Evolutionary conservation across 805 yeast species (phyloP).

Genomic region (Monosporozyma aerobia): DNA sequence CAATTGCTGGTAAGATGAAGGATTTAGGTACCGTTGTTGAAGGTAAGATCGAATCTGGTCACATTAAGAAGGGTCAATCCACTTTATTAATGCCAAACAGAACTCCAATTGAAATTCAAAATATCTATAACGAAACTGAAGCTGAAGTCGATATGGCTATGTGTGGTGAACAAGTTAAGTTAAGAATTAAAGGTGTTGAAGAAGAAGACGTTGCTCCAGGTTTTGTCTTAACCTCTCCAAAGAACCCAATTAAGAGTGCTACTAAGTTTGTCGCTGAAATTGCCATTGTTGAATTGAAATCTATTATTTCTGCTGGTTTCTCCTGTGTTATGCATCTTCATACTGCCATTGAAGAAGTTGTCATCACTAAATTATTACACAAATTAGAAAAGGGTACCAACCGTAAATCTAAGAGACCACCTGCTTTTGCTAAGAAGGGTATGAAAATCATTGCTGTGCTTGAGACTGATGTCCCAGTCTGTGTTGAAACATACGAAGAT

Average conservation of each 20-base stretch:
- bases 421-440: constrained; percentile 97
- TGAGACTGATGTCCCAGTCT: constrained; percentile 78
- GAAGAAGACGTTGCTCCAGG: constrained; percentile 94
- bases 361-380: constrained; percentile 72
- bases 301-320: constrained; percentile 89
- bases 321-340: constrained; percentile 98
- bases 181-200: constrained; percentile 89
- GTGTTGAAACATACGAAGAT: constrained; percentile 86
- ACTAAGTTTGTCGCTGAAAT: constrained; percentile 90
- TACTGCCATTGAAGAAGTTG: constrained; percentile 95
- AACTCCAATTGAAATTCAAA: constrained; percentile 68
- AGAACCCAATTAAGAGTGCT: constrained; percentile 84
- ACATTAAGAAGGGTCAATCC: constrained; percentile 66
- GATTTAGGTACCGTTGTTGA: constrained; percentile 97
- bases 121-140: constrained; percentile 92
- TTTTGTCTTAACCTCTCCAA: constrained; percentile 78
- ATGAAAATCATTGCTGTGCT: constrained; percentile 94
- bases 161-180: constrained; percentile 95
- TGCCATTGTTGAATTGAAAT: constrained; percentile 92
- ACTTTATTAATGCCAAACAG: constrained; percentile 91
- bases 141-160: constrained; percentile 81
- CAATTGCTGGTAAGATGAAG: constrained; percentile 88
- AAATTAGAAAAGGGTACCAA: constrained; percentile 94
- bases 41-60: constrained; percentile 97
- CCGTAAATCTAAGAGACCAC: constrained; percentile 92